Evolutionary conservation across 2,329 filamentous ascomycete species (phyloP).

Genomic region (Xylariales sp.): DNA sequence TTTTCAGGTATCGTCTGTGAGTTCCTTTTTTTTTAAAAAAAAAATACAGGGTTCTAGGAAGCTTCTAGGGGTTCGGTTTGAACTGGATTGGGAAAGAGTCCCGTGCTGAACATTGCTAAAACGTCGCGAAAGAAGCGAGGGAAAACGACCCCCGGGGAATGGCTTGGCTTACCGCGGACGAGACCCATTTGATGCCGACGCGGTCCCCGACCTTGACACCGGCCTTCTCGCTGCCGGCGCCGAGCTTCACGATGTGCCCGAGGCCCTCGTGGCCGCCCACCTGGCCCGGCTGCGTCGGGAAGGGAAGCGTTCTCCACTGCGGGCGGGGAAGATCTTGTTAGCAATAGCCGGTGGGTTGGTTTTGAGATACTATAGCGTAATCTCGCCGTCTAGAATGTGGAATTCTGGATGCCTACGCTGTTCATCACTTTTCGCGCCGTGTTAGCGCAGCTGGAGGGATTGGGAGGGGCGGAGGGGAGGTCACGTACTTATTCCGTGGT

Average conservation of each 20-base stretch:
- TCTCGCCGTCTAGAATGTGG: no score
- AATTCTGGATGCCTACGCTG: slow-evolving; percentile 19
- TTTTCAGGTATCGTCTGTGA: not conserved
- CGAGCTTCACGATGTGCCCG: slow-evolving; percentile 35
- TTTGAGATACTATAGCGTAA: not conserved
- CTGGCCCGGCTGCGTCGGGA: slow-evolving; percentile 26
- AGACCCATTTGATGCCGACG: slow-evolving; percentile 40
- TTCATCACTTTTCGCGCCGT: slow-evolving; percentile 33
- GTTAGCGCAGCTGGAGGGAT: no score
- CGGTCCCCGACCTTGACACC: slow-evolving; percentile 37
- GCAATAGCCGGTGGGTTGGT: not conserved
- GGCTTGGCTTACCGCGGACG: slow-evolving; percentile 17
- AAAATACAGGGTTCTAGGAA: not conserved
- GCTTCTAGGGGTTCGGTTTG: no score
- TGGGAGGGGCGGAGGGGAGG: no score
- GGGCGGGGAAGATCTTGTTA: not conserved
- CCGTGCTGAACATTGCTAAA: no score
- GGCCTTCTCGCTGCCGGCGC: slow-evolving; percentile 27
- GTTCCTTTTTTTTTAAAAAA: no score
- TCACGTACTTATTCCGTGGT: slow-evolving; percentile 36
- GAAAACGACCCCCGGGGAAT: not conserved
- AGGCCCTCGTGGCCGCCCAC: slow-evolving; percentile 40
- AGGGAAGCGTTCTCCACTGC: slow-evolving; percentile 31
- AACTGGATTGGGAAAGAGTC: no score
- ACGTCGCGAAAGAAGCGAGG: not conserved